These are phyloP conservation scores for Cyberlindnera bimundalis DNA, from an alignment of 805 yeast genomes.

Conservation along the genomic window DNA sequence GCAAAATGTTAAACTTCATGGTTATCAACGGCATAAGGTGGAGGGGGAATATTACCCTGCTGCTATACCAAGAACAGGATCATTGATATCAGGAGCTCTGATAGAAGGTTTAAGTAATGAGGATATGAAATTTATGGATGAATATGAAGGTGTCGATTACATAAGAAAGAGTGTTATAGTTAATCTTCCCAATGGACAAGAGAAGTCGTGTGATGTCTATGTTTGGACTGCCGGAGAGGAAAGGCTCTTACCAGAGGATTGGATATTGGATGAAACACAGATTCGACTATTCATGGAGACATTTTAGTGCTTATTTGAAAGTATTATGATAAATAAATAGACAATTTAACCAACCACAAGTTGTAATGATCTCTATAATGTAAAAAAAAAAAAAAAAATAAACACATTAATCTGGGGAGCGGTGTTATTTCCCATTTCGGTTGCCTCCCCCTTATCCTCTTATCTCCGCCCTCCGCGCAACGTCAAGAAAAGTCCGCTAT, in stretches of 20 bases:
- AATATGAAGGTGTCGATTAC: slow-evolving; percentile 16
- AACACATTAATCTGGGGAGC: too few relatives aligned
- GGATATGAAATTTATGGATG: slow-evolving; percentile 10
- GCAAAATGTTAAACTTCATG: slow-evolving; percentile 2
- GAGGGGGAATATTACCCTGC: slow-evolving; percentile 15
- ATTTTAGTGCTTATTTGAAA: background rate
- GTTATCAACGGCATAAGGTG: slow-evolving; percentile 6
- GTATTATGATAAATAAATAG: background rate
- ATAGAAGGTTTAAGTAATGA: slow-evolving; percentile 6
- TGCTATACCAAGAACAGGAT: slow-evolving; percentile 1
- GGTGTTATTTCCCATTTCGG: background rate
- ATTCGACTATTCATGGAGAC: slow-evolving; percentile 6
- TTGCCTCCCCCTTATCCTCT: background rate
- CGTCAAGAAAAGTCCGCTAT: slow-evolving; percentile 3
- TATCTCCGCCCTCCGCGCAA: background rate
- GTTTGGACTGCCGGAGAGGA: slow-evolving; percentile 6
- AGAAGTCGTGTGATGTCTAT: slow-evolving; percentile 4
- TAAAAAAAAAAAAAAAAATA: too few relatives aligned
- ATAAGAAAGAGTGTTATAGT: slow-evolving; percentile 3
- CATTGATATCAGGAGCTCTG: slow-evolving; percentile 6
- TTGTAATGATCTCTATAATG: too few relatives aligned
- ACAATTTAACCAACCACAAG: background rate
- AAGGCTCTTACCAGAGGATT: slow-evolving; percentile 5
- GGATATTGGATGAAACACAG: slow-evolving; percentile 5
- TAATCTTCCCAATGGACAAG: background rate